A percentile compares a stretch with the other conserved stretches of the same genome.
These are phyloP conservation scores for Tieghemiomyces parasiticus DNA, from an alignment of 192 early-diverging fungal genomes.

Conservation along the genomic window DNA sequence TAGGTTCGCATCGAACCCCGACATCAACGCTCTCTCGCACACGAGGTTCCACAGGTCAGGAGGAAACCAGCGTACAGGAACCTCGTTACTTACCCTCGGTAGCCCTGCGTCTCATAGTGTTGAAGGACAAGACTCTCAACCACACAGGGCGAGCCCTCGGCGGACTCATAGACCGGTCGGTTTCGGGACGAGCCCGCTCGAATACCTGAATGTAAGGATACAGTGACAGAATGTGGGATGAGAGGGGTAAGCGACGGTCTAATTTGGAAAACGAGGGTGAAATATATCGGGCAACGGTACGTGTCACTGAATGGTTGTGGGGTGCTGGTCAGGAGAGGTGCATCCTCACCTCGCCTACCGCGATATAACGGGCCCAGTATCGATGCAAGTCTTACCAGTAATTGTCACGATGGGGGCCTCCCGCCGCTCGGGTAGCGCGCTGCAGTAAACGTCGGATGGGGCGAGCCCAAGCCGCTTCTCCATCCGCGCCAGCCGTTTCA, in stretches of 20 bases:
- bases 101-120: slow-evolving; percentile 45
- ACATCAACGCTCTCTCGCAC: too few relatives aligned
- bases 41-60: too few relatives aligned
- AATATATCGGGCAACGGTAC: too few relatives aligned
- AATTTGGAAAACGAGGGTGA: too few relatives aligned
- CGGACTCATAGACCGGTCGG: slow-evolving; percentile 22
- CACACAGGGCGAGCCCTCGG: slow-evolving; percentile 40
- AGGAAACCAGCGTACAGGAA: too few relatives aligned
- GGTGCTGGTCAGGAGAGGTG: too few relatives aligned
- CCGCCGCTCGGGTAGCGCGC: slow-evolving; percentile 12
- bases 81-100: slow-evolving; percentile 30
- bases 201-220: slow-evolving; percentile 19
- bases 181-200: slow-evolving; percentile 10
- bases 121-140: slow-evolving; percentile 48
- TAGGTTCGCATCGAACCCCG: too few relatives aligned
- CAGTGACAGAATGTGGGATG: too few relatives aligned
- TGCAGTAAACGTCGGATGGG: background rate
- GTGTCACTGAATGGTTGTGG: too few relatives aligned
- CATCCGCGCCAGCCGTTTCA: slow-evolving; percentile 20
- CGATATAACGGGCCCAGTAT: too few relatives aligned
- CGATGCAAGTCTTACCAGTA: background rate
- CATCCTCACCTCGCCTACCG: too few relatives aligned
- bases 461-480: slow-evolving; percentile 19
- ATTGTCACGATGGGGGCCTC: background rate
- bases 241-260: too few relatives aligned